Evolutionary conservation across 352 stramenopile species (phyloP).

Genomic region (Phytophthora boehmeriae): DNA sequence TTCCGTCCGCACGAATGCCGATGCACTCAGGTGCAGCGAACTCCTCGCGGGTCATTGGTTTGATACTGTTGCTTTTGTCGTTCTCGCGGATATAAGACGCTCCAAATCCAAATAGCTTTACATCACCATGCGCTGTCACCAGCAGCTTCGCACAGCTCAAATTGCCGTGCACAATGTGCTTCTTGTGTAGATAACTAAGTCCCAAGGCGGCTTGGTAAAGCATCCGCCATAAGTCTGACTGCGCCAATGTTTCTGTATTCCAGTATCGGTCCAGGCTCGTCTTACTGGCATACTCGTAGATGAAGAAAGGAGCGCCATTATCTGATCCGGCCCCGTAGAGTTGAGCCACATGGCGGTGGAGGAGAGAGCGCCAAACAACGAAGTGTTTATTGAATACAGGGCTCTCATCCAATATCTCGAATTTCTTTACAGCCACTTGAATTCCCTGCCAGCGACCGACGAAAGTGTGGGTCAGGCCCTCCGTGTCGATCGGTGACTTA

Average conservation of each 20-base stretch:
- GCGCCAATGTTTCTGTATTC: conserved; percentile 10
- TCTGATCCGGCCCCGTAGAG: conserved; percentile 27
- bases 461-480: conserved; percentile 12
- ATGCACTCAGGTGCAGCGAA: conserved; percentile 35
- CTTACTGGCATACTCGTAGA: conserved; percentile 31
- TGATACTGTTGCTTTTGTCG: conserved; percentile 26
- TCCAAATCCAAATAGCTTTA: conserved; percentile 41
- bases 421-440: conserved; percentile 33
- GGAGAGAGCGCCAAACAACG: conserved; percentile 19
- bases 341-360: conserved; percentile 36
- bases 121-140: conserved; percentile 24
- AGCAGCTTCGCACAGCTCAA: conserved; percentile 46
- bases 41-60: conserved; percentile 14
- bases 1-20: conserved; percentile 10
- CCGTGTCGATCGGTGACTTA: neutral
- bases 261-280: conserved; percentile 31
- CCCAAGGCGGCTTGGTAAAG: conserved; percentile 18
- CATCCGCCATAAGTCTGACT: conserved; percentile 12
- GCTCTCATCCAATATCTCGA: conserved; percentile 18
- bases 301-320: conserved; percentile 33
- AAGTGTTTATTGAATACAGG: conserved; percentile 40
- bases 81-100: conserved; percentile 36
- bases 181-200: conserved; percentile 34
- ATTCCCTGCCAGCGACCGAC: conserved; percentile 29
- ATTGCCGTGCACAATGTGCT: conserved; percentile 41